A percentile compares a stretch with the other conserved stretches of the same genome.
Conservation (phyloP, 352 stramenopile genomes). For the Phytophthora vignae region DNA sequence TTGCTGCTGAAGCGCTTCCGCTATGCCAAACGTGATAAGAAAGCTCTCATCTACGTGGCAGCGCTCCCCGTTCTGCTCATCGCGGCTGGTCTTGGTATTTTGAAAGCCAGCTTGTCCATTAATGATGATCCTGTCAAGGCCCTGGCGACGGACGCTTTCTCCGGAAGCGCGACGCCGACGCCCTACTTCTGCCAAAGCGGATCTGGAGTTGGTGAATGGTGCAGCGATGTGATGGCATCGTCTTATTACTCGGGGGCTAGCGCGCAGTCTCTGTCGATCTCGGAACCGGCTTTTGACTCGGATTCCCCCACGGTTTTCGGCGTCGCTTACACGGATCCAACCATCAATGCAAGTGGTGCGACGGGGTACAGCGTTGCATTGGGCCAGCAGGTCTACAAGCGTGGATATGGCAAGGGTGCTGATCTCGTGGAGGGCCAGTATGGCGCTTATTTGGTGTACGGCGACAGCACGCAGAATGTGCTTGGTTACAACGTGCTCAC, state of each 20-base stretch:
- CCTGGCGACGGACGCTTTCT: slow-evolving; percentile 27
- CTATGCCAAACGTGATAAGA: slow-evolving; percentile 55
- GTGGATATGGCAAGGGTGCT: slow-evolving; percentile 40
- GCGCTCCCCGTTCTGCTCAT: slow-evolving; percentile 59
- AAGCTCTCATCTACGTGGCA: slow-evolving; percentile 51
- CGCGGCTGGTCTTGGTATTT: slow-evolving; percentile 49
- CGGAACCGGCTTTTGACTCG: slow-evolving; percentile 32
- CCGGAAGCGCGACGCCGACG: slow-evolving; percentile 33
- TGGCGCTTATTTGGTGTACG: slow-evolving; percentile 51
- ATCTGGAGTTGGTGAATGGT: slow-evolving; percentile 34
- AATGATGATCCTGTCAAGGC: slow-evolving; percentile 43
- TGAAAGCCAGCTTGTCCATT: slow-evolving; percentile 35
- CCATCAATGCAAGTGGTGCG: slow-evolving; percentile 45
- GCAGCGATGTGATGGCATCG: slow-evolving; percentile 37
- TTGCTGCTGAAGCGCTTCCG: slow-evolving; percentile 63
- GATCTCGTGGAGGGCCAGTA: slow-evolving; percentile 43
- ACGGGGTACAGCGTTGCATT: slow-evolving; percentile 47
- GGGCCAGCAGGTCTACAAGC: slow-evolving; percentile 51
- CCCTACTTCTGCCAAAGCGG: slow-evolving; percentile 45
- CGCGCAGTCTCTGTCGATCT: slow-evolving; percentile 18
- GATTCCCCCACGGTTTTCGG: slow-evolving; percentile 42
- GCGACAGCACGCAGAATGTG: slow-evolving; percentile 40
- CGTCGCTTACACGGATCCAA: slow-evolving; percentile 53
- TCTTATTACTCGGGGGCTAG: slow-evolving; percentile 35
- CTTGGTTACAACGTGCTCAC: slow-evolving; percentile 64